These are phyloP conservation scores for Dactylis glomerata DNA, from an alignment of 176 grass and related monocot genomes.

Conservation along the genomic window DNA sequence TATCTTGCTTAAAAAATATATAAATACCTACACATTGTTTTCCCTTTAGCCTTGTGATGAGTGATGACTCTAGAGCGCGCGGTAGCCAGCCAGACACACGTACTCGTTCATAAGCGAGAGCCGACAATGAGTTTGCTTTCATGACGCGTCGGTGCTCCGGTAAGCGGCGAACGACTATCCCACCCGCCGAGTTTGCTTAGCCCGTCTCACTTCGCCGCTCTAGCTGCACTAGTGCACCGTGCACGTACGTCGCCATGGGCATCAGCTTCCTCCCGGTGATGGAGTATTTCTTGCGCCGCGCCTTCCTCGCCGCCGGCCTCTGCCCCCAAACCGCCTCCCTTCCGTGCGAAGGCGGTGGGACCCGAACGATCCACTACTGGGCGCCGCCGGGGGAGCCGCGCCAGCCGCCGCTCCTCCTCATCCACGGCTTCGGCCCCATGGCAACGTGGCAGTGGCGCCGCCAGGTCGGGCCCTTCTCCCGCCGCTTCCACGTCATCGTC, in stretches of 20 bases:
- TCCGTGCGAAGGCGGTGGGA: slow-evolving; percentile 21
- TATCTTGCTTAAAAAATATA: too few relatives aligned
- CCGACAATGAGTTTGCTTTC: not conserved
- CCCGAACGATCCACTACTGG: slow-evolving; percentile 30
- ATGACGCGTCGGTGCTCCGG: not conserved
- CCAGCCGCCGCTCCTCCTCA: slow-evolving; percentile 52
- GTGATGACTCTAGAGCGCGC: too few relatives aligned
- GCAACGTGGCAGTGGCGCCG: slow-evolving; percentile 76
- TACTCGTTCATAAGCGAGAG: not conserved
- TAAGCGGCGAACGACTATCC: not conserved
- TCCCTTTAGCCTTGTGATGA: too few relatives aligned
- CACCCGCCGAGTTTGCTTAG: not conserved
- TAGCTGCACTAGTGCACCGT: not conserved
- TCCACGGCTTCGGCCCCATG: slow-evolving; percentile 79
- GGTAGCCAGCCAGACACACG: not conserved
- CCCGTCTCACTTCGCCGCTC: not conserved
- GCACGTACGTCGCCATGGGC: slow-evolving; percentile 19
- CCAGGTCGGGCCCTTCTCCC: slow-evolving; percentile 42
- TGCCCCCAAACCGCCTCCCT: slow-evolving; percentile 37
- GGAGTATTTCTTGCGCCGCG: slow-evolving; percentile 38
- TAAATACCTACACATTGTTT: too few relatives aligned
- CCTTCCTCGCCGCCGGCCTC: slow-evolving; percentile 60
- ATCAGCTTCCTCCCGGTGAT: slow-evolving; percentile 49
- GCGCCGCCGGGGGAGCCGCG: slow-evolving; percentile 35
- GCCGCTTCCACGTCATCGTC: slow-evolving; percentile 62